Evolutionary conservation across 2,329 filamentous ascomycete genomes (phyloP), one percentile per base, ranked within the genome.

Genomic region (Pyrenophora graminea): DNA sequence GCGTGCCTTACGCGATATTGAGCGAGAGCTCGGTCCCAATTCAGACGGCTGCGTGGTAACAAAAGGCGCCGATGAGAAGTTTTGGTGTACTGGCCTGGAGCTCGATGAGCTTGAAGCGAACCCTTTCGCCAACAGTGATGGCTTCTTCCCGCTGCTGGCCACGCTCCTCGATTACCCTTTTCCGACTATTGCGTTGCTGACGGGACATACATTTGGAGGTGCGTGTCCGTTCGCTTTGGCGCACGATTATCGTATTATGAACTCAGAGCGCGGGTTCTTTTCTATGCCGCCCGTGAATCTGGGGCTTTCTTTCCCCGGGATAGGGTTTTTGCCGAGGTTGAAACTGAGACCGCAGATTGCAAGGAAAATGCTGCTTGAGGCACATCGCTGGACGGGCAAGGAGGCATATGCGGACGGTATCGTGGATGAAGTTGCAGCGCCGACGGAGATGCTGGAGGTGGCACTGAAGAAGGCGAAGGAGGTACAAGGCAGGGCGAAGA

Each of bases 301-400:
- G 1, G 81, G 81, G 4, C 68, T 83, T 23, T 79, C 82, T 56
- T 83, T 83, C 52, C 78, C 79, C 12, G 81, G 81, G 8, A 82
- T 83, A 40, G 81, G 80, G 3, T 70, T 75, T 3, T 70, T 83
- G 6, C 79, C 79, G 2, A 74, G 80, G 1, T 69, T 82, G 6
- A 83, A 83, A 59, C 72, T 83, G 2, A 72, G 67, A 0, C 79
- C 80, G 8, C 72, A 77, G 39, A 66, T 82, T n/a, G 80, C 80
- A 12, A 68, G 80, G 4, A 82, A 81, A 60, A 82, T 83, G 80
- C 64, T 83, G 25, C 71, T 83, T 3, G 80, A 83, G 61, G 81
- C 80, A 15, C 78, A 83, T 49, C 72, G 68, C 33, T 84, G 79
- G 80, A 84, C 81, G 0, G 80, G 78, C 0, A 72, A 76, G 53